Base-by-base conservation (phyloP, 805 yeast species). In the Kodamaea kakaduensis region DNA sequence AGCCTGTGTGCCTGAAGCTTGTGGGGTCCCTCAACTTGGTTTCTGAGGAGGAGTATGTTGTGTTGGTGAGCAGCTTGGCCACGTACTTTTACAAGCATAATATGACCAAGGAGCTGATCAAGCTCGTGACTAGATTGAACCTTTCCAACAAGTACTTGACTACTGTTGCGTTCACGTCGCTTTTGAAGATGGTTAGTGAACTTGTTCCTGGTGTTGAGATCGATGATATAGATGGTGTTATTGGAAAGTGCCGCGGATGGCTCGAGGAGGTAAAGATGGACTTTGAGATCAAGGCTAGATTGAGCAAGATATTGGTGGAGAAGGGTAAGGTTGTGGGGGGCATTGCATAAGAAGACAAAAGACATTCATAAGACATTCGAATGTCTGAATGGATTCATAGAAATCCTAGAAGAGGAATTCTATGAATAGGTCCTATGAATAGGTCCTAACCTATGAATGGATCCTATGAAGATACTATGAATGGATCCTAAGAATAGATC, bases 31-130 rank as follows among this genome's bases (percentile, higher is more conserved):
- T 65, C 32, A 57, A 58, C 39, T 46, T 66, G 25, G 46, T 65
- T 13, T 47, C 43, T 12, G 60, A 57, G 27, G 69, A 64, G 30
- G 59, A 62, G 36, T 58, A 54, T 29, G 51, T 60, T n/a, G 52
- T 60, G 1, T 45, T 64, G 30, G 43, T 52, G 1, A 38, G 56
- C n/a, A 49, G 61, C 6, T 44, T 61, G 22, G 45, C 57, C 5
- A 30, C 47, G 3, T 51, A 47, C 37, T 59, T 52, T 40, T 39
- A 42, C 34, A 34, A 43, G 22, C 32, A 43, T 7, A 43, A 51
- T 5, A 49, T 56, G 25, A 30, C 31, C 6, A 37, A 38, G 18
- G 46, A 57, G 25, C 48, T 53, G 13, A 26, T 35, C 6, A 40
- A 45, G 38, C 47, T 62, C 24, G 45, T 64, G 27, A 50, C 47